Percentiles rank a stretch among this genome's conserved stretches.
phyloP scores from a whole-genome alignment of 345 rosid species.

The Viola odorata region DNA sequence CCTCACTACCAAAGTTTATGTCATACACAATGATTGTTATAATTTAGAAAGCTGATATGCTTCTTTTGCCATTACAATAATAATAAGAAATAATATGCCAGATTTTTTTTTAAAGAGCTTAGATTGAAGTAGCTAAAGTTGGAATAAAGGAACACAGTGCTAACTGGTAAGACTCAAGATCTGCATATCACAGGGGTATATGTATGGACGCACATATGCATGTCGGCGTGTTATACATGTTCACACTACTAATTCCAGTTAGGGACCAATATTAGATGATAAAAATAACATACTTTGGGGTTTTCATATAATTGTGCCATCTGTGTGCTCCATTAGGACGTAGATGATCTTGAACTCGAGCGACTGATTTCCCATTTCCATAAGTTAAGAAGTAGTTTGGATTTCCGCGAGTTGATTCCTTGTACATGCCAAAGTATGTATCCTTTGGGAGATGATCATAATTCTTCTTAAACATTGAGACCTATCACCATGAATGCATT shows the following conservation, averaged over 20 bases:
- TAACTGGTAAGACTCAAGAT: too few relatives aligned
- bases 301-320: constrained; percentile 94
- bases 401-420: constrained; percentile 81
- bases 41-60: background rate
- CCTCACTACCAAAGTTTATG: constrained; percentile 36
- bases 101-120: background rate
- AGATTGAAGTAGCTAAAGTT: background rate
- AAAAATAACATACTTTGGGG: constrained; percentile 50
- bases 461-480: constrained; percentile 94
- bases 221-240: too few relatives aligned
- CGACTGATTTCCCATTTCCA: constrained; percentile 96
- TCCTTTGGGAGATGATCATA: constrained; percentile 88
- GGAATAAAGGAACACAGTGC: background rate
- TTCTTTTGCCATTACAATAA: background rate
- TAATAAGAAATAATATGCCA: background rate
- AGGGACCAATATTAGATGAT: background rate
- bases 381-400: constrained; percentile 90
- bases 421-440: constrained; percentile 77
- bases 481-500: constrained; percentile 29
- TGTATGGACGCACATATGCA: too few relatives aligned
- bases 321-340: constrained; percentile 98
- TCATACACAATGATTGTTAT: background rate
- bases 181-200: too few relatives aligned
- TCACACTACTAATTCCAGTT: too few relatives aligned
- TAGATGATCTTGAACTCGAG: constrained; percentile 87